These are phyloP conservation scores for Salmacisia buchloeana DNA, from an alignment of 1,284 basidiomycete genomes.

Conservation along the genomic window DNA sequence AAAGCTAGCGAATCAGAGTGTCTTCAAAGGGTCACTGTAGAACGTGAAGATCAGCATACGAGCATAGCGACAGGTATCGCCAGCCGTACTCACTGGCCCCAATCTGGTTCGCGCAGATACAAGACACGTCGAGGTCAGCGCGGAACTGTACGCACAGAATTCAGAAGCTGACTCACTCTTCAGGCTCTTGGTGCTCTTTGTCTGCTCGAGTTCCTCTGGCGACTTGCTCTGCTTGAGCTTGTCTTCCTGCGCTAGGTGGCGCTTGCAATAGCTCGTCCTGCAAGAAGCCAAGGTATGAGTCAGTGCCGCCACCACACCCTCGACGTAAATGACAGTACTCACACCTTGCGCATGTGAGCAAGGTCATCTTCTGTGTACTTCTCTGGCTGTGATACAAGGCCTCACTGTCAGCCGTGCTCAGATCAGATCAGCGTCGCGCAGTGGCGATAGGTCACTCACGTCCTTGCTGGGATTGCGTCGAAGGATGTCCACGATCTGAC, in stretches of 20 bases:
- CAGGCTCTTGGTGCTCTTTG: slow-evolving; percentile 34
- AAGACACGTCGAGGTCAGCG: background rate
- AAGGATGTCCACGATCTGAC: slow-evolving; percentile 45
- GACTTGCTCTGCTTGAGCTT: slow-evolving; percentile 36
- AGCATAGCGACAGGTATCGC: too few relatives aligned
- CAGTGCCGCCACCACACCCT: too few relatives aligned
- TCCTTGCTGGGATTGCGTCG: slow-evolving; percentile 46
- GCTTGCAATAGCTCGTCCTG: slow-evolving; percentile 43
- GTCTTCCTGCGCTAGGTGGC: slow-evolving; percentile 45
- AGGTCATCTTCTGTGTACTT: slow-evolving; percentile 31
- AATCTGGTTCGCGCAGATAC: background rate
- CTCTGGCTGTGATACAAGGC: background rate
- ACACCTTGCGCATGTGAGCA: slow-evolving; percentile 49
- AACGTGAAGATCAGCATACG: background rate
- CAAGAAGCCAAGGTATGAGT: background rate
- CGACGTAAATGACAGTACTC: too few relatives aligned
- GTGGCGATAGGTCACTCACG: slow-evolving; percentile 30
- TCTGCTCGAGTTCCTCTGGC: slow-evolving; percentile 34
- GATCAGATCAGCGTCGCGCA: background rate
- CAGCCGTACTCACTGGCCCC: background rate
- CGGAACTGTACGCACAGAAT: background rate
- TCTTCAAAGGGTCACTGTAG: slow-evolving; percentile 1
- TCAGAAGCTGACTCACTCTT: slow-evolving; percentile 25
- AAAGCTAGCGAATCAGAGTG: background rate
- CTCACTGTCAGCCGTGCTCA: background rate